A percentile compares a stretch with the other conserved stretches of the same genome.
Conservation (phyloP, 257 asterid genomes). For the Scutellaria barbata region DNA sequence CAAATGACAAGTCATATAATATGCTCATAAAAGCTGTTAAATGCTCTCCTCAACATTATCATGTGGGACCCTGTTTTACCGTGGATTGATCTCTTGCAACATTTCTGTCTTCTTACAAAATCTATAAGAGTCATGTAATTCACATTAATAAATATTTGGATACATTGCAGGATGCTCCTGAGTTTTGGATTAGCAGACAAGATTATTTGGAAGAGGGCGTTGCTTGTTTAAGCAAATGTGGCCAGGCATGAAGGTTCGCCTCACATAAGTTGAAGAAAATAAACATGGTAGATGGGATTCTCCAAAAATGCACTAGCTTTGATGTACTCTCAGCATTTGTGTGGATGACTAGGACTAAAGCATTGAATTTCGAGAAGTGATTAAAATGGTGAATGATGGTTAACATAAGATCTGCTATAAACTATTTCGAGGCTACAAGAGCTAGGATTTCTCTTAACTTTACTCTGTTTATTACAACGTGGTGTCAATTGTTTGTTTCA, state of each 20-base stretch:
- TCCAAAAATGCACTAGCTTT: slow-evolving; percentile 50
- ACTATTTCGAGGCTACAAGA: slow-evolving; percentile 51
- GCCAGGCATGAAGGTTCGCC: slow-evolving; percentile 58
- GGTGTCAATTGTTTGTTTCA: slow-evolving; percentile 56
- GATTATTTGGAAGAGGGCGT: slow-evolving; percentile 98
- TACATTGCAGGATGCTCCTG: slow-evolving; percentile 89
- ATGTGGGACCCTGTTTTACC: background rate
- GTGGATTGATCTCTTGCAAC: background rate
- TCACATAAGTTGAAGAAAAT: slow-evolving; percentile 34
- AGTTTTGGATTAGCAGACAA: slow-evolving; percentile 94
- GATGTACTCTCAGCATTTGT: slow-evolving; percentile 59
- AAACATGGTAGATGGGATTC: slow-evolving; percentile 44
- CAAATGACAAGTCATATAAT: background rate
- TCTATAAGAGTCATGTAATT: background rate
- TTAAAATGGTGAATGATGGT: slow-evolving; percentile 43
- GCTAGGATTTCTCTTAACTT: slow-evolving; percentile 57
- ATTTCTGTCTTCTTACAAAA: background rate
- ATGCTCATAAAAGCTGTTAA: background rate
- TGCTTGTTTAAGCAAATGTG: slow-evolving; percentile 93
- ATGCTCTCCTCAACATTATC: background rate
- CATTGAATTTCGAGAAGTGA: slow-evolving; percentile 50
- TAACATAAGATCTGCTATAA: slow-evolving; percentile 59
- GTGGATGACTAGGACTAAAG: slow-evolving; percentile 53
- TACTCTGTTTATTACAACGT: slow-evolving; percentile 54
- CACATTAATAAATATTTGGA: slow-evolving; percentile 11